phyloP scores from a whole-genome alignment of 768 basidiomycete genomes.

The Suillus decipiens region DNA sequence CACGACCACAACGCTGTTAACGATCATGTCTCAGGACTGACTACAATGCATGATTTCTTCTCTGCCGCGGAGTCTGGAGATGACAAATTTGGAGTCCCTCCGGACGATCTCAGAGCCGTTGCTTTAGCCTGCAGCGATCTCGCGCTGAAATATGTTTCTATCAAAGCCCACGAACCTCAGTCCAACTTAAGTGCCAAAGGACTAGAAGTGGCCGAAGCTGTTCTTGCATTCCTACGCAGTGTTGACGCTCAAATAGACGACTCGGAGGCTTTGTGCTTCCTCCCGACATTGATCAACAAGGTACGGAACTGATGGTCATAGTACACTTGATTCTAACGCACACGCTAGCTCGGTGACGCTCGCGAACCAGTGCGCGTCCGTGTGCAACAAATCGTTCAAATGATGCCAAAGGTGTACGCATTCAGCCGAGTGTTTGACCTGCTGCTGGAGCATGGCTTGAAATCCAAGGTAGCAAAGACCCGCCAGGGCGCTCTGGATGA shows the following conservation, averaged over 20 bases:
- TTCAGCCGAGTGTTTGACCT: conserved; percentile 90
- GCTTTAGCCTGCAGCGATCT: conserved; percentile 90
- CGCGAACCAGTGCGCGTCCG: conserved; percentile 79
- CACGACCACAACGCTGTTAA: conserved; percentile 95
- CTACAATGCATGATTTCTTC: conserved; percentile 76
- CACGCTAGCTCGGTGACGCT: conserved; percentile 83
- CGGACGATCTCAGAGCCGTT: conserved; percentile 56
- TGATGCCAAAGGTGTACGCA: conserved; percentile 86
- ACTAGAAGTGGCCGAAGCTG: conserved; percentile 80
- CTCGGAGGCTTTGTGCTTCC: conserved; percentile 81
- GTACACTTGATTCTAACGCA: conserved; percentile 8
- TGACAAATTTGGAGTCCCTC: conserved; percentile 47
- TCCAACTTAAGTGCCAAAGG: conserved; percentile 88
- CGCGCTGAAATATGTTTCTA: conserved; percentile 89
- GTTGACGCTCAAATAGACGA: conserved; percentile 82
- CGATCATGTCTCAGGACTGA: conserved; percentile 82
- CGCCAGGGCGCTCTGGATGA: conserved; percentile 88
- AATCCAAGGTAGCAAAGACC: conserved; percentile 89
- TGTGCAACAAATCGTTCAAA: conserved; percentile 82
- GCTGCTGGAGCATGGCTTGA: conserved; percentile 84
- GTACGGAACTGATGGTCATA: conserved; percentile 38
- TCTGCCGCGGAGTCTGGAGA: conserved; percentile 55
- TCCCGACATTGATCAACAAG: conserved; percentile 89
- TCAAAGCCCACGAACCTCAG: conserved; percentile 88
- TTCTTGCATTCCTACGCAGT: conserved; percentile 73